phyloP scores from a whole-genome alignment of 139 green algal genomes.

The Spirogloea muscicola region DNA sequence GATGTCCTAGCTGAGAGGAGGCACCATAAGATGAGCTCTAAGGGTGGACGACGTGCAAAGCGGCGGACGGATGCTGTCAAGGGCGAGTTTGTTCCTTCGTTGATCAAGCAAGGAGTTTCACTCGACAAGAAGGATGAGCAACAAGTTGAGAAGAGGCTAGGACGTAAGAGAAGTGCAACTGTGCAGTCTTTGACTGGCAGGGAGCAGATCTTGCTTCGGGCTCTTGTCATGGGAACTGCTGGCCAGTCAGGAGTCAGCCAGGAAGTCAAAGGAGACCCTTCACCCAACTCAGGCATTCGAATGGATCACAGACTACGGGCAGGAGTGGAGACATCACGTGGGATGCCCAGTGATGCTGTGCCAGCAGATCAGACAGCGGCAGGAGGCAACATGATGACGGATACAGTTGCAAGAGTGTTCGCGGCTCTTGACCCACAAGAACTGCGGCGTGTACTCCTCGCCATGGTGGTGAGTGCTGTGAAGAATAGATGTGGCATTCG shows the following conservation, averaged over 20 bases:
- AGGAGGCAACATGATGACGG: not conserved
- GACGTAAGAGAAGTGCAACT: too few relatives aligned
- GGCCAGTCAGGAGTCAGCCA: not conserved
- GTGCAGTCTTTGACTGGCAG: too few relatives aligned
- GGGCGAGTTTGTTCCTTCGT: too few relatives aligned
- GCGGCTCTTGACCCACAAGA: not conserved
- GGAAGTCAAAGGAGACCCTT: not conserved
- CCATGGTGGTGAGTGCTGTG: conserved; percentile 20
- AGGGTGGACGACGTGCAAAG: too few relatives aligned
- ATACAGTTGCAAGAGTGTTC: conserved; percentile 6
- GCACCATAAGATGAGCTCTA: too few relatives aligned
- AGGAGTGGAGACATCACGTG: not conserved
- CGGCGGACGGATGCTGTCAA: too few relatives aligned
- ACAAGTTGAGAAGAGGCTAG: too few relatives aligned
- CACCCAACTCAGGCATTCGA: not conserved
- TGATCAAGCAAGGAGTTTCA: too few relatives aligned
- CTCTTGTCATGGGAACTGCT: not conserved
- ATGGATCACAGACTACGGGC: not conserved
- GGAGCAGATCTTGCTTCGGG: too few relatives aligned
- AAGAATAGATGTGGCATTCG: too few relatives aligned
- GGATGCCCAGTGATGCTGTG: not conserved
- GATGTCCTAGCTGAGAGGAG: too few relatives aligned
- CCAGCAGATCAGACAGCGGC: not conserved
- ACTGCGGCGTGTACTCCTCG: conserved; percentile 10
- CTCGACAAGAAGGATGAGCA: too few relatives aligned